Base-by-base conservation (phyloP, 352 stramenopile species). In the Nothophytophthora sp. region DNA sequence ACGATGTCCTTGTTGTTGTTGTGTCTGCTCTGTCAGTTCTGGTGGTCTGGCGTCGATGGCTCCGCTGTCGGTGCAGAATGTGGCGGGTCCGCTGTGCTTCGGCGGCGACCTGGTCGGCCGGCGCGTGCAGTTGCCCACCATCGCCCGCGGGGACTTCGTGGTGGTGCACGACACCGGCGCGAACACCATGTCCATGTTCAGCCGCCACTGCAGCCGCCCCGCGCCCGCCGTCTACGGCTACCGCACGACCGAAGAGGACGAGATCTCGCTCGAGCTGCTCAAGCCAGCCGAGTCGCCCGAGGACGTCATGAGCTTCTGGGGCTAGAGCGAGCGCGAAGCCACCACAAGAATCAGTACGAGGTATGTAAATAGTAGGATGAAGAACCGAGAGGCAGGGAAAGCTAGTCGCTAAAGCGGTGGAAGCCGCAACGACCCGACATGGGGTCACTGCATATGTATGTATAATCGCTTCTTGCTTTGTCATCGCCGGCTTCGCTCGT, bases 71-170 rank as follows among this genome's bases (percentile, higher is more conserved):
- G 38, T 65, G 18, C 82, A 94, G 34, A 92, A 97, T 41, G 81
- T 98, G 39, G 92, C 88, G 13, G 92, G 92, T 0, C 92, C 92
- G 1, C 61, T 98, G 20, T 98, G 92, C 55, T 98, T 98, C 37
- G 81, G 86, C 6, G 92, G 91, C 3, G 92, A 98, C 55, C 62
- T 97, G 29, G 73, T 97, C 27, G 87, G 73, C n/a, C 73, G 70
- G 10, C 50, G 69, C 20, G 60, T 88, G 15, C 39, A 54, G 33
- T 37, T 96, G 41, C 81, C 86, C 20, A 74, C 59, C 8, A 88
- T 95, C 52, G 51, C 66, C 7, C 68, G 72, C 3, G 80, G 81
- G 5, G 84, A 96, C 60, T 93, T 89, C 34, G 71, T 96, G 30
- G 83, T 96, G 19, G 73, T 97, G 34, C 78, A 93, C 38, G 90